Evolutionary conservation across 495 filamentous ascomycete genomes (phyloP), one percentile per base, ranked within the genome.

Genomic region (Hyaloscypha finlandica): DNA sequence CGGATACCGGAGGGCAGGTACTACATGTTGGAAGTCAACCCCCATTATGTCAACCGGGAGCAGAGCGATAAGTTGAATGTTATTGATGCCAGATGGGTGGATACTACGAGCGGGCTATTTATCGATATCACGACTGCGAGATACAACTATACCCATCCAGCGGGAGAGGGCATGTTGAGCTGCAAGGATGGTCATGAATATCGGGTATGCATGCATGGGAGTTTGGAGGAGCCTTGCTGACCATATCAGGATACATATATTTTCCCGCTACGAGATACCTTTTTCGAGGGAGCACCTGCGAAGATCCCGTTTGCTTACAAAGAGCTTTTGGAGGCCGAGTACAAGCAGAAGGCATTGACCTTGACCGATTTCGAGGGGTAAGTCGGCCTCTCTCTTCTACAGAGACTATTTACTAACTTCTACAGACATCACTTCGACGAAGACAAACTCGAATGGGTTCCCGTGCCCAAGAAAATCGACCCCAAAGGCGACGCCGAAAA

Each of bases 21-120:
- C 42, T 96, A 93, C 71, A 79, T 94, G 39, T 81, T 96, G 8
- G 92, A 96, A 70, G 77, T 95, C 30, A 95, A 95, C 71, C 90
- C 91, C 8, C 88, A 87, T 77, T 83, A 86, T 62, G 76, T 78
- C 52, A 81, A 88, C 69, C 78, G 86, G 8, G 82, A 82, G 32
- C 81, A 87, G 39, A 87, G 86, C 14, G 81, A 85, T 68, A 91
- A 90, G 8, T 74, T 82, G 65, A 96, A 96, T 74, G 82, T 94
- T 39, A 96, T 96, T 74, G 92, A 95, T 76, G 92, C 91, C 56
- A 81, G 92, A 55, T 96, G 90, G 90, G 87, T 96, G 66, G 92
- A 96, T 77, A 81, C 84, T 30, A 77, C 78, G 60, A 95, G 87
- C 67, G 92, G 92, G 12, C 79, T 94, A 62, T 96, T 90, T 79